Percentiles rank a stretch among this genome's conserved stretches.
phyloP scores from a whole-genome alignment of 768 basidiomycete species.

The Tulasnella sp. region DNA sequence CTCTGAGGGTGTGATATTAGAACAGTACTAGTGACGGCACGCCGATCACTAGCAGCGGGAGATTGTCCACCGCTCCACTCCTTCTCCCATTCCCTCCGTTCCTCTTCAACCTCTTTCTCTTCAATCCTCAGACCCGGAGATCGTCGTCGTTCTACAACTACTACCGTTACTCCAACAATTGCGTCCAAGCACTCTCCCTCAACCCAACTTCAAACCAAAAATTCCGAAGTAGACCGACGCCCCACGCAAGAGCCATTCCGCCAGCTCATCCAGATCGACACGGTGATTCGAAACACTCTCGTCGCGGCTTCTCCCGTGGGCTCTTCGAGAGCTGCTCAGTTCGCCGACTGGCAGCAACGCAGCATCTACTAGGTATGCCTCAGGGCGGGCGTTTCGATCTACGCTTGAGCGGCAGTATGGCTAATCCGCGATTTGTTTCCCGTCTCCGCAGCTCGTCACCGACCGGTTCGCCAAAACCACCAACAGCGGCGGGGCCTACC shows the following conservation, averaged over 20 bases:
- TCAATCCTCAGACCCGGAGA: background rate
- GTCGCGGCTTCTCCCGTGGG: constrained; percentile 4
- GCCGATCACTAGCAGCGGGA: too few species aligned
- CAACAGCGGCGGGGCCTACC: constrained; percentile 8
- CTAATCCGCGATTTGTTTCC: background rate
- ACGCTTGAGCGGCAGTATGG: background rate
- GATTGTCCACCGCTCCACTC: too few species aligned
- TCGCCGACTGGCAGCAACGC: constrained; percentile 16
- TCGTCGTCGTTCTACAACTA: background rate
- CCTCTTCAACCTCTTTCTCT: background rate
- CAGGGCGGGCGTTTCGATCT: too few species aligned
- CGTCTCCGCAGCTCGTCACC: constrained; percentile 7
- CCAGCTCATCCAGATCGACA: background rate
- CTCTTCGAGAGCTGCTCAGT: constrained; percentile 1
- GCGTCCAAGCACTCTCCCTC: background rate
- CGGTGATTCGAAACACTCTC: background rate
- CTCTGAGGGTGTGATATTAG: too few species aligned
- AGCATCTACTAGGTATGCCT: constrained; percentile 9
- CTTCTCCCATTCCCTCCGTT: background rate
- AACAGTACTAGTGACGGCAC: too few species aligned
- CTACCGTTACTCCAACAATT: background rate
- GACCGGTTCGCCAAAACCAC: constrained; percentile 9
- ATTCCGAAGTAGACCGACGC: background rate
- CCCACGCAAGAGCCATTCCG: background rate
- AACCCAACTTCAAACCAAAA: background rate